A percentile compares a stretch with the other conserved stretches of the same genome.
Conservation (phyloP, 352 stramenopile species). For the Phytopythium mirpurense region DNA sequence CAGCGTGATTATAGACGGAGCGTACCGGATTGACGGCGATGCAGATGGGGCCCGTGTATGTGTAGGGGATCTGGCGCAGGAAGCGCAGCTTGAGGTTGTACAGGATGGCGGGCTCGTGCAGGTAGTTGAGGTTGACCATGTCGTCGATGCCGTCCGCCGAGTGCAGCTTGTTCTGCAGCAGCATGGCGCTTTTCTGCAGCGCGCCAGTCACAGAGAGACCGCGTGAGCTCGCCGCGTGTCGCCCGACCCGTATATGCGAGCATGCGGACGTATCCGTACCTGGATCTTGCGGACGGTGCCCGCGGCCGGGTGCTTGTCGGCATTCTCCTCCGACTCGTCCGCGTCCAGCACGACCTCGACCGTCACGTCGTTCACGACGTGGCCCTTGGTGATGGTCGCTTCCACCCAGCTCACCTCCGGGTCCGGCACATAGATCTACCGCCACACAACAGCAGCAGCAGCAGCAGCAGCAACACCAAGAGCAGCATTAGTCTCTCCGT, state of each 20-base stretch:
- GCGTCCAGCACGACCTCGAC: slow-evolving; percentile 73
- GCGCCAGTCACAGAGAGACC: too few relatives aligned
- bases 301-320: slow-evolving; percentile 51
- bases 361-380: slow-evolving; percentile 73
- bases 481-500: too few relatives aligned
- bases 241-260: too few relatives aligned
- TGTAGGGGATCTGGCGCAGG: slow-evolving; percentile 91
- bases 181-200: slow-evolving; percentile 63
- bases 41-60: slow-evolving; percentile 95
- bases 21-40: slow-evolving; percentile 96
- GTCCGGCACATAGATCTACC: slow-evolving; percentile 80
- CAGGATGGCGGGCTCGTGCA: slow-evolving; percentile 90
- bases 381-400: slow-evolving; percentile 76
- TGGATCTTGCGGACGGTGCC: slow-evolving; percentile 45
- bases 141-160: slow-evolving; percentile 60
- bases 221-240: too few relatives aligned
- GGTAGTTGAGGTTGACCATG: slow-evolving; percentile 88
- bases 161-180: slow-evolving; percentile 67
- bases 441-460: background rate
- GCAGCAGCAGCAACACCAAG: background rate
- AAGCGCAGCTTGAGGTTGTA: slow-evolving; percentile 90
- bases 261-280: too few relatives aligned
- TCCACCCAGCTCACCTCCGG: slow-evolving; percentile 76
- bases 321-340: slow-evolving; percentile 63
- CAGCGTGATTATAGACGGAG: too few relatives aligned